Evolutionary conservation across 345 rosid genomes (phyloP).

Genomic region (Abelmoschus esculentus): DNA sequence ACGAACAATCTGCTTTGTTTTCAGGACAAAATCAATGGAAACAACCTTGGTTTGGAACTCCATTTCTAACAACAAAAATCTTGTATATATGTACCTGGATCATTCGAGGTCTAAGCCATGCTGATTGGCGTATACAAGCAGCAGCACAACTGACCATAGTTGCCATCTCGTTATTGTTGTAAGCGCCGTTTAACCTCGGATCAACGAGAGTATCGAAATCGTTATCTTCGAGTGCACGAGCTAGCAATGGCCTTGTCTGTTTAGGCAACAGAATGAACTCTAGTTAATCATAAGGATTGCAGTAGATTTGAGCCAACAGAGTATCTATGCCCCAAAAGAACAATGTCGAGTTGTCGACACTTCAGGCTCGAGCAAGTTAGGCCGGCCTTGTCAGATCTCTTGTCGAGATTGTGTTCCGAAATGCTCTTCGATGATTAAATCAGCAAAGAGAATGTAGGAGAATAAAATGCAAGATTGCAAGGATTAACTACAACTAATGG

Average conservation of each 20-base stretch:
- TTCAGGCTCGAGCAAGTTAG: no score
- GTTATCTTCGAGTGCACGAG: slow-evolving; percentile 31
- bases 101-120: slow-evolving; percentile 61
- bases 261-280: background rate
- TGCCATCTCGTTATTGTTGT: slow-evolving; percentile 42
- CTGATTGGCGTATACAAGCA: slow-evolving; percentile 69
- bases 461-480: no score
- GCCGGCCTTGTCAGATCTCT: no score
- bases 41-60: background rate
- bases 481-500: no score
- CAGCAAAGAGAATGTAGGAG: no score
- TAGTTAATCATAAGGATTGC: no score
- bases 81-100: slow-evolving; percentile 47
- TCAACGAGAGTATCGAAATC: slow-evolving; percentile 38
- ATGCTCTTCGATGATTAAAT: no score
- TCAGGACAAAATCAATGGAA: background rate
- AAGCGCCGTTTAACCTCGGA: slow-evolving; percentile 35
- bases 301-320: no score
- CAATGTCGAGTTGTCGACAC: no score
- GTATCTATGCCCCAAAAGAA: no score
- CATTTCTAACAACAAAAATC: background rate
- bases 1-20: slow-evolving; percentile 44
- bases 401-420: no score
- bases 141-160: slow-evolving; percentile 69
- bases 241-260: slow-evolving; percentile 67